phyloP scores from a whole-genome alignment of 2,329 filamentous ascomycete species.

The Neonectria faginata region DNA sequence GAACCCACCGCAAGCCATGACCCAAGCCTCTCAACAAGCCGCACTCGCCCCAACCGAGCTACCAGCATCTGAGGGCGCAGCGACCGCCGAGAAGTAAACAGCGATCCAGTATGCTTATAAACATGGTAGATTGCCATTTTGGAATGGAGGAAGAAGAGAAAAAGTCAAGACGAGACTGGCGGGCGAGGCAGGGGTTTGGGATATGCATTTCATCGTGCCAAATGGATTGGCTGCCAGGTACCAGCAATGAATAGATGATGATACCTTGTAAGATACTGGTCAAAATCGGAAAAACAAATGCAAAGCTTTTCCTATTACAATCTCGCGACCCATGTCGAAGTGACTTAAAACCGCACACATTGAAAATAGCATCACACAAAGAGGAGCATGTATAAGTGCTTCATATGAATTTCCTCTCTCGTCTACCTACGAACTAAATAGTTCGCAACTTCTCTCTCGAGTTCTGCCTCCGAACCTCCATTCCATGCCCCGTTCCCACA shows the following conservation, averaged over 20 bases:
- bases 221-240: constrained; percentile 4
- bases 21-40: constrained; percentile 22
- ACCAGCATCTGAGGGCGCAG: constrained; percentile 24
- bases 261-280: constrained; percentile 42
- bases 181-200: constrained; percentile 9
- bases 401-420: constrained; percentile 23
- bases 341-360: not conserved
- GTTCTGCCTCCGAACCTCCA: constrained; percentile 1
- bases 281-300: constrained; percentile 6
- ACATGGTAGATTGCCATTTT: not conserved
- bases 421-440: constrained; percentile 7
- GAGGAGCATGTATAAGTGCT: constrained; percentile 4
- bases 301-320: not conserved
- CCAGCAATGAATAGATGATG: constrained; percentile 38
- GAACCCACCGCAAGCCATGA: constrained; percentile 20
- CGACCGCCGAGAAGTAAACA: constrained; percentile 21
- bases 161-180: not conserved
- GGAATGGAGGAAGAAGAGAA: not conserved
- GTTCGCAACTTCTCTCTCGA: constrained; percentile 1
- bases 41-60: constrained; percentile 25
- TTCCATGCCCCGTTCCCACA: constrained; percentile 17
- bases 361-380: not conserved
- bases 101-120: constrained; percentile 5
- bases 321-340: not conserved
- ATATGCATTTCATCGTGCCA: constrained; percentile 15